Evolutionary conservation across 805 yeast genomes (phyloP).

Genomic region (Maudiozyma turicensis): DNA sequence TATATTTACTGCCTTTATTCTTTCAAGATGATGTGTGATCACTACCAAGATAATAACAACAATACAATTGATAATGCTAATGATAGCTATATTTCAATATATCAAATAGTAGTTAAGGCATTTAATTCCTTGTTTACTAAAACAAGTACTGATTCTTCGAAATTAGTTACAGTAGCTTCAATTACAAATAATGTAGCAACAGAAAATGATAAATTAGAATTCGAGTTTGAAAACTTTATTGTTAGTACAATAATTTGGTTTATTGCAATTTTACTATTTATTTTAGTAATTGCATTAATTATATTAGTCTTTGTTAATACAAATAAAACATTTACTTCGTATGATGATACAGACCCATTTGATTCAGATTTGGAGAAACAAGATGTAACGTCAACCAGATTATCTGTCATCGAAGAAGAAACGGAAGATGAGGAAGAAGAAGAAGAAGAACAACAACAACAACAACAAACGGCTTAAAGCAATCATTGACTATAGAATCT

Average conservation of each 20-base stretch:
- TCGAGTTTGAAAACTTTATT: conserved; percentile 1
- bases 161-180: neutral
- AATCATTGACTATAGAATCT: neutral
- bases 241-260: neutral
- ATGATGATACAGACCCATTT: neutral
- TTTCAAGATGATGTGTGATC: neutral
- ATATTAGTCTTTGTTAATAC: neutral
- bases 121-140: neutral
- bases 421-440: neutral
- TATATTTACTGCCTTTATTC: neutral
- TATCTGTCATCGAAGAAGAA: neutral
- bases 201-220: neutral
- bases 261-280: neutral
- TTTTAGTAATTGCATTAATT: neutral
- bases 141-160: neutral
- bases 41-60: neutral
- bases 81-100: neutral
- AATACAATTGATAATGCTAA: neutral
- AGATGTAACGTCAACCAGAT: neutral
- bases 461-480: neutral
- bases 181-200: neutral
- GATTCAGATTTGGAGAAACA: neutral
- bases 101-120: neutral
- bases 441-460: neutral
- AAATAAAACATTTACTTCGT: neutral